A percentile compares a stretch with the other conserved stretches of the same genome.
These are phyloP conservation scores for Aspergillus ustus DNA, from an alignment of 2,329 filamentous ascomycete genomes.

Conservation along the genomic window DNA sequence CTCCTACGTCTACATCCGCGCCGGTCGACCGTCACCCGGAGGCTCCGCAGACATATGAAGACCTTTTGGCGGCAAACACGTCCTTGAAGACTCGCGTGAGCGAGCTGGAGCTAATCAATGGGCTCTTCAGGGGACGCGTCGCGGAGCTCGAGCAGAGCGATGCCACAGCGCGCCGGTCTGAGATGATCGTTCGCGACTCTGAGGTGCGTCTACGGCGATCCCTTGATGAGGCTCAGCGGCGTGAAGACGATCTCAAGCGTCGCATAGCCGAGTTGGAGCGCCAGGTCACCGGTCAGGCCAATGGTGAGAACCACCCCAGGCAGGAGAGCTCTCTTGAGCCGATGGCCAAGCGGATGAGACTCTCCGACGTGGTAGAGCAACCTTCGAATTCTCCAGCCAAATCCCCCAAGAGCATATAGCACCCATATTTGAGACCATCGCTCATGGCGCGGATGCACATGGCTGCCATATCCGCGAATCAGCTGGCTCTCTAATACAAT, in stretches of 20 bases:
- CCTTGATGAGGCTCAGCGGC: slow-evolving; percentile 75
- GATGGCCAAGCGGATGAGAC: slow-evolving; percentile 59
- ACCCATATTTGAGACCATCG: slow-evolving; percentile 16
- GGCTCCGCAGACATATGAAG: slow-evolving; percentile 76
- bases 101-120: slow-evolving; percentile 94
- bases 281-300: slow-evolving; percentile 46
- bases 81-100: slow-evolving; percentile 93
- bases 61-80: slow-evolving; percentile 78
- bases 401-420: slow-evolving; percentile 41
- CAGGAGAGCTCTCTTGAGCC: slow-evolving; percentile 48
- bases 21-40: slow-evolving; percentile 68
- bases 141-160: slow-evolving; percentile 78
- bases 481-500: slow-evolving; percentile 37
- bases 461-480: slow-evolving; percentile 27
- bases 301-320: slow-evolving; percentile 21
- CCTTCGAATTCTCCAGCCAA: slow-evolving; percentile 35
- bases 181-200: slow-evolving; percentile 59
- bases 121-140: slow-evolving; percentile 75
- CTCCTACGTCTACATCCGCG: slow-evolving; percentile 63
- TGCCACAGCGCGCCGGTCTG: slow-evolving; percentile 65
- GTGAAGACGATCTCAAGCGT: slow-evolving; percentile 81
- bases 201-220: slow-evolving; percentile 63
- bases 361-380: slow-evolving; percentile 59
- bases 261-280: slow-evolving; percentile 78
- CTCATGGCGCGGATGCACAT: slow-evolving; percentile 17